A percentile compares a stretch with the other conserved stretches of the same genome.
Conservation (phyloP, 2,329 filamentous ascomycete species). For the Sarocladium oryzae region DNA sequence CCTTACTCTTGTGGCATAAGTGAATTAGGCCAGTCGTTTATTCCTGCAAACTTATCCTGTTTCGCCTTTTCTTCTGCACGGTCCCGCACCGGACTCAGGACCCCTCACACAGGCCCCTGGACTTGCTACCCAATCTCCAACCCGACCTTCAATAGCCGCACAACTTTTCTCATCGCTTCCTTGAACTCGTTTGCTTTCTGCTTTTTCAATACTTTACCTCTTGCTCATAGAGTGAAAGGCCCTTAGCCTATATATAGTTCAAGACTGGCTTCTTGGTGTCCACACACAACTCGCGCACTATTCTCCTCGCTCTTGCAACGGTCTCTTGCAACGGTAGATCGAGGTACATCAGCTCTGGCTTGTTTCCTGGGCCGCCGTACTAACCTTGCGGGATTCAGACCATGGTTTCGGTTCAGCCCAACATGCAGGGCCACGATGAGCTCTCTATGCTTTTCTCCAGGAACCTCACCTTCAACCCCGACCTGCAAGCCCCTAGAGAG, state of each 20-base stretch:
- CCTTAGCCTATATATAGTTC: too few species aligned
- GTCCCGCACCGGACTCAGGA: conserved; percentile 7
- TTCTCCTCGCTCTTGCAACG: too few species aligned
- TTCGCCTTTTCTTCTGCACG: conserved; percentile 5
- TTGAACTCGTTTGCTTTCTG: not conserved
- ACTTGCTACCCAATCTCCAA: conserved; percentile 8
- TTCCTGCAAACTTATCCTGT: not conserved
- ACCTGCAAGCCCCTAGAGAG: conserved; percentile 25
- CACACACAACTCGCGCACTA: too few species aligned
- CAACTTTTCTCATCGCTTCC: not conserved
- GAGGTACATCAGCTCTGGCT: not conserved
- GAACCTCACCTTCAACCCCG: conserved; percentile 60
- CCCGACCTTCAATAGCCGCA: conserved; percentile 2
- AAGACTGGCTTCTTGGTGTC: not conserved
- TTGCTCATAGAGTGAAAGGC: too few species aligned
- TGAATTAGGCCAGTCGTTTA: not conserved
- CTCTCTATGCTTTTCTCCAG: conserved; percentile 73
- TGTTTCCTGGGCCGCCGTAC: not conserved
- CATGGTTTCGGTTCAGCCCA: conserved; percentile 35
- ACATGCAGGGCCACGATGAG: conserved; percentile 68
- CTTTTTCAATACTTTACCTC: too few species aligned
- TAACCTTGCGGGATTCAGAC: conserved; percentile 13
- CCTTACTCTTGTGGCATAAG: not conserved
- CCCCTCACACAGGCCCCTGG: conserved; percentile 4
- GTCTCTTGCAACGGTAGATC: not conserved